Percentiles rank a stretch among this genome's conserved stretches.
Evolutionary conservation across 2,329 filamentous ascomycete species (phyloP).

Genomic region (Parastagonospora nodorum): DNA sequence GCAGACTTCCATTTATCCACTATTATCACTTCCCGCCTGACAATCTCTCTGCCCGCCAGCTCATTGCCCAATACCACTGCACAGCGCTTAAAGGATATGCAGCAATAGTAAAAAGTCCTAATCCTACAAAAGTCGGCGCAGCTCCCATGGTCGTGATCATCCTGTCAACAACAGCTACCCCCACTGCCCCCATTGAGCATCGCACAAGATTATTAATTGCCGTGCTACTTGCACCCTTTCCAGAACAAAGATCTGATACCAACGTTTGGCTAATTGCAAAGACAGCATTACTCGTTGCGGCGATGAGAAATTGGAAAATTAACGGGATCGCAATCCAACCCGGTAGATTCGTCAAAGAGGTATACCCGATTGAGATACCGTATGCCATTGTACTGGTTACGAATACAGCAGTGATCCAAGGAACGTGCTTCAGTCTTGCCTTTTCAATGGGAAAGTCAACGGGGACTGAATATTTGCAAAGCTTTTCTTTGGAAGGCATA

Average conservation of each 20-base stretch:
- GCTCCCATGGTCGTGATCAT: slow-evolving; percentile 63
- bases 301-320: slow-evolving; percentile 37
- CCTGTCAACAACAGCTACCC: slow-evolving; percentile 63
- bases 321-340: slow-evolving; percentile 19
- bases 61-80: not conserved
- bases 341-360: slow-evolving; percentile 21
- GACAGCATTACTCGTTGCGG: slow-evolving; percentile 41
- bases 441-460: not conserved
- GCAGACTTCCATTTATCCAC: not conserved
- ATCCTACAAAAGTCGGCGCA: slow-evolving; percentile 54
- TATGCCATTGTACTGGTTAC: not conserved
- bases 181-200: slow-evolving; percentile 65
- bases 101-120: slow-evolving; percentile 9
- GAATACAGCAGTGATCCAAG: not conserved
- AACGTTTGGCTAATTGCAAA: slow-evolving; percentile 65
- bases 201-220: slow-evolving; percentile 68
- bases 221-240: slow-evolving; percentile 65
- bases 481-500: not conserved
- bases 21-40: not conserved
- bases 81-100: not conserved
- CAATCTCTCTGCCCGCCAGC: not conserved
- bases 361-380: slow-evolving; percentile 37
- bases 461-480: not conserved
- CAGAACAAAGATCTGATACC: slow-evolving; percentile 66
- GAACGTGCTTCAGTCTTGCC: not conserved